A percentile compares a stretch with the other conserved stretches of the same genome.
These are phyloP conservation scores for Leptodontidium sp. DNA, from an alignment of 2,329 filamentous ascomycete species.

Conservation along the genomic window DNA sequence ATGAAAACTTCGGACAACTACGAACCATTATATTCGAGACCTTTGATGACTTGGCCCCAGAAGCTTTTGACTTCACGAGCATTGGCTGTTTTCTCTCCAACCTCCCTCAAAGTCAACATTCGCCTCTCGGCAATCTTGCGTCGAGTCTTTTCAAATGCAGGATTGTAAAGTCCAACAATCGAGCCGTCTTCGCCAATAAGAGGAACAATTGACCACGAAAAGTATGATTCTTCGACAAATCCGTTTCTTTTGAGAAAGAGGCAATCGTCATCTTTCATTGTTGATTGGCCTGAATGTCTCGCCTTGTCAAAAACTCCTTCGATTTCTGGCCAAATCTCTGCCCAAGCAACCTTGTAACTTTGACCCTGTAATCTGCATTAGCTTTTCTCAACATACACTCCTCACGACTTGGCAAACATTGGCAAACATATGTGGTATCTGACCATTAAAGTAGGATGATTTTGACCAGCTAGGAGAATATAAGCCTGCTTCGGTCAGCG, in stretches of 20 bases:
- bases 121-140: slow-evolving; percentile 80
- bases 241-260: slow-evolving; percentile 75
- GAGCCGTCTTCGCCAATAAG: slow-evolving; percentile 77
- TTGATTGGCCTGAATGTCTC: slow-evolving; percentile 75
- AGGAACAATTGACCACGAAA: slow-evolving; percentile 84
- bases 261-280: slow-evolving; percentile 84
- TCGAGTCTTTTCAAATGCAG: slow-evolving; percentile 81
- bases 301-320: slow-evolving; percentile 74
- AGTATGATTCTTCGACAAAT: slow-evolving; percentile 81
- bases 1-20: neutral
- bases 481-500: slow-evolving; percentile 55
- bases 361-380: slow-evolving; percentile 56
- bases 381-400: slow-evolving; percentile 1
- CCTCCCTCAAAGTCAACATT: slow-evolving; percentile 80
- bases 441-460: slow-evolving; percentile 76
- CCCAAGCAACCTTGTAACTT: slow-evolving; percentile 71
- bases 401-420: neutral
- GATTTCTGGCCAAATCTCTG: slow-evolving; percentile 78
- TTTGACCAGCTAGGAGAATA: slow-evolving; percentile 74
- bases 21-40: slow-evolving; percentile 71
- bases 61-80: slow-evolving; percentile 78
- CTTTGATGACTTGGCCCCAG: slow-evolving; percentile 74
- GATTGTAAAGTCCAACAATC: slow-evolving; percentile 81
- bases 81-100: slow-evolving; percentile 76
- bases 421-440: neutral